These are phyloP conservation scores for Jackrogersella multiformis DNA, from an alignment of 495 filamentous ascomycete species.

Conservation along the genomic window DNA sequence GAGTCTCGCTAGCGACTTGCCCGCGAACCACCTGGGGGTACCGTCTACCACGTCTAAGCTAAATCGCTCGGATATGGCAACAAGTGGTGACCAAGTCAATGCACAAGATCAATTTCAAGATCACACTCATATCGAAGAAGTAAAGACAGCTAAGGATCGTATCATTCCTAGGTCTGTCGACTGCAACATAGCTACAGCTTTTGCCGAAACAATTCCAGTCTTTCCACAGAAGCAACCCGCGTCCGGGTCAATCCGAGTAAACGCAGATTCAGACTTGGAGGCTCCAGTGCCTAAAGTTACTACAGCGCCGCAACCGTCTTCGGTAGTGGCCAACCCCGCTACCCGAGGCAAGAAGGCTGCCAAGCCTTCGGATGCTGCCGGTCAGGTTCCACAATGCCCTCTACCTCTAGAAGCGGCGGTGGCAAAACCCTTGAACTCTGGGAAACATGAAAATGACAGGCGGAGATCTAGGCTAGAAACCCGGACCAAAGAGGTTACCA, in stretches of 20 bases:
- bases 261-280: slow-evolving; percentile 2
- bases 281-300: neutral
- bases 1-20: neutral
- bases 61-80: neutral
- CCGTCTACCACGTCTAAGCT: neutral
- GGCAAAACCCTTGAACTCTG: slow-evolving; percentile 6
- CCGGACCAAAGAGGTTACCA: slow-evolving; percentile 20
- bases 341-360: slow-evolving; percentile 61
- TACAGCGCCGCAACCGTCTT: slow-evolving; percentile 15
- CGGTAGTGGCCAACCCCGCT: slow-evolving; percentile 53
- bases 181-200: neutral
- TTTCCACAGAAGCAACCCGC: slow-evolving; percentile 7
- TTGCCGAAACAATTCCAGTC: neutral
- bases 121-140: neutral
- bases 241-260: slow-evolving; percentile 7
- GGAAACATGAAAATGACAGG: slow-evolving; percentile 18
- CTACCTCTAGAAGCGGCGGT: slow-evolving; percentile 42
- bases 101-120: neutral
- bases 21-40: neutral
- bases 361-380: slow-evolving; percentile 57
- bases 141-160: neutral
- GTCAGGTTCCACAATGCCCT: slow-evolving; percentile 53
- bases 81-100: neutral
- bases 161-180: neutral
- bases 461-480: slow-evolving; percentile 34